Base-by-base conservation (phyloP, 768 basidiomycete genomes). In the Coprinopsis marcescibilis region DNA sequence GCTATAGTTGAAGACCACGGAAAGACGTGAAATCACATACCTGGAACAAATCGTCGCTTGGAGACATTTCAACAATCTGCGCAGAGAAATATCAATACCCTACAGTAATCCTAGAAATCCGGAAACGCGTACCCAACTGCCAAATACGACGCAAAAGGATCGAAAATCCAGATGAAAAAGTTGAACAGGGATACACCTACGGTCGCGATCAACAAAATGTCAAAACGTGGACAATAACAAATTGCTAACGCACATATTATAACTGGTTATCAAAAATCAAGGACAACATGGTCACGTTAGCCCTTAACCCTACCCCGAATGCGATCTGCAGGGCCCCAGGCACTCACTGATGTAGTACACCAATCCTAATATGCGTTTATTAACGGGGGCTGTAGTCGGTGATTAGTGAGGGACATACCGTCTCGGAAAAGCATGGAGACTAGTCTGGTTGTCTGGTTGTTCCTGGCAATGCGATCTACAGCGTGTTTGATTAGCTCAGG, bases 11-110 rank as follows among this genome's bases (percentile, higher is more conserved):
- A n/a, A n/a, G n/a, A 19, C 23, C 5, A 14, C 8, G 23, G 19
- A 24, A 17, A 43, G 6, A 14, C 12, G 12, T 20, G 2, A 21
- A n/a, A n/a, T n/a, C 14, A 40, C 50, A 14, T 41, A 60, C 60
- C 60, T 56, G 13, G 59, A 57, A 40, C 56, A 56, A 15, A 60
- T 62, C n/a, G 57, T 61, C 14, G 53, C 58, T 37, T 61, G 60
- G 4, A 61, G 45, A 43, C 54, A 49, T 25, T 57, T 57, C 36
- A 59, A 19, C 14, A 59, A 40, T 7, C 53, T 51, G 14, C 4
- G 14, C 2, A 7, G 20, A 26, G 13, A 19, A 15, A 8, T 38
- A 19, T 32, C 15, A 11, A 37, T 19, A n/a, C 7, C 12, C 17
- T 17, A 23, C n/a, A 11, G 2, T 32, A 30, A 27, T 3, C 5